Conservation (phyloP, 371 early-diverging fungal genomes). For the Mortierella sp. region DNA sequence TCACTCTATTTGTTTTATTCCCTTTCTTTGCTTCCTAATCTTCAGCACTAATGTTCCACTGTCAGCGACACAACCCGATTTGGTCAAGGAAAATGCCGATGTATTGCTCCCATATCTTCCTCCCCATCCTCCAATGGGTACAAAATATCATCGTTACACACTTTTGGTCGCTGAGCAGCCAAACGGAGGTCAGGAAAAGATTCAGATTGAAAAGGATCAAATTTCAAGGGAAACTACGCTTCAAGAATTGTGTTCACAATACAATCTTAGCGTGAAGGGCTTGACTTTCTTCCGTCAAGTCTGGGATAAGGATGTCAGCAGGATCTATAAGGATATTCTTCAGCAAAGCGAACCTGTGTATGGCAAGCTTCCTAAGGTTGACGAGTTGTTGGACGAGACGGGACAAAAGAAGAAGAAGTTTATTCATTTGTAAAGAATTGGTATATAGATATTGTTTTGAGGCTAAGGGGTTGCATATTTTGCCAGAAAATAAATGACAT, state of each 20-base stretch:
- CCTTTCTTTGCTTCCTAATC: not conserved
- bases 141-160: constrained; percentile 84
- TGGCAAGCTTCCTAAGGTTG: constrained; percentile 69
- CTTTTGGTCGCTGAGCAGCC: constrained; percentile 79
- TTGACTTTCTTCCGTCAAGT: constrained; percentile 81
- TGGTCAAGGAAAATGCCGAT: constrained; percentile 60
- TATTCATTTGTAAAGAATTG: constrained; percentile 30
- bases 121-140: constrained; percentile 87
- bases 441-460: not conserved
- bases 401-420: constrained; percentile 64
- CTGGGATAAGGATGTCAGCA: constrained; percentile 79
- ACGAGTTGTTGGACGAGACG: constrained; percentile 65
- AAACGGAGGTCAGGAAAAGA: constrained; percentile 66
- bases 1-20: not conserved
- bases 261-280: constrained; percentile 40
- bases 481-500: not conserved
- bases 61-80: constrained; percentile 64
- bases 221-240: constrained; percentile 58
- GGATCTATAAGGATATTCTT: constrained; percentile 77
- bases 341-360: constrained; percentile 66
- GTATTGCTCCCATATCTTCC: constrained; percentile 78
- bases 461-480: not conserved
- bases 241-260: constrained; percentile 30
- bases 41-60: constrained; percentile 74
- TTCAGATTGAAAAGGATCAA: constrained; percentile 55